These are phyloP conservation scores for Populus hybrid DNA, from an alignment of 441 rosid species.

Conservation along the genomic window DNA sequence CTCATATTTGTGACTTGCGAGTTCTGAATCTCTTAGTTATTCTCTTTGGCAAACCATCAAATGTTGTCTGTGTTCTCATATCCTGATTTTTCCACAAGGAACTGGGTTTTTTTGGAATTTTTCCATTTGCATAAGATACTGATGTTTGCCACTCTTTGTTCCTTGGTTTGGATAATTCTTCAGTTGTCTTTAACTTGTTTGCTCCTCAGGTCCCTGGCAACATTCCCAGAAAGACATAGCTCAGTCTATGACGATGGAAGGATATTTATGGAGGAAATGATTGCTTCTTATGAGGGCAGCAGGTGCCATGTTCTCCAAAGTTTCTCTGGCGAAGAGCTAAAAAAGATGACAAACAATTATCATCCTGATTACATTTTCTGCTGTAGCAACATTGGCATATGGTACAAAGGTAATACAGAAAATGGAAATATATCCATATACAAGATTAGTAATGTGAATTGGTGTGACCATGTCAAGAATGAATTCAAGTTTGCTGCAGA, in stretches of 20 bases:
- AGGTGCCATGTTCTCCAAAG: constrained; percentile 25
- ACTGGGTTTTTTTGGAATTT: too few relatives aligned
- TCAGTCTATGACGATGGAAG: constrained; percentile 24
- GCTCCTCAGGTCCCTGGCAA: neutral
- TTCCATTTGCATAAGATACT: too few relatives aligned
- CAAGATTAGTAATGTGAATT: neutral
- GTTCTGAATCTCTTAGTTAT: too few relatives aligned
- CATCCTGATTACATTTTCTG: constrained; percentile 1
- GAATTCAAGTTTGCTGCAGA: neutral
- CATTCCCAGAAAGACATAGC: neutral
- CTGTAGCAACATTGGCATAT: neutral
- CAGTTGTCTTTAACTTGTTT: too few relatives aligned
- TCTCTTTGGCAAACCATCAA: too few relatives aligned
- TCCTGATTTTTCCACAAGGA: too few relatives aligned
- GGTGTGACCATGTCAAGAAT: constrained; percentile 6
- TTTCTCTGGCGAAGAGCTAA: constrained; percentile 31
- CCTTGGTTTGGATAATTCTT: too few relatives aligned
- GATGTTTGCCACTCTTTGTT: too few relatives aligned
- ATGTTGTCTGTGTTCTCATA: too few relatives aligned
- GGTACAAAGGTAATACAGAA: constrained; percentile 10
- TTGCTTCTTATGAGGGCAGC: constrained; percentile 30
- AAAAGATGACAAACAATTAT: constrained; percentile 28
- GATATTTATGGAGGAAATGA: constrained; percentile 29
- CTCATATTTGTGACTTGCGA: too few relatives aligned
- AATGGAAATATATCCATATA: constrained; percentile 1